Base-by-base conservation (phyloP, 2,329 filamentous ascomycete species). In the Colletotrichum kahawae region DNA sequence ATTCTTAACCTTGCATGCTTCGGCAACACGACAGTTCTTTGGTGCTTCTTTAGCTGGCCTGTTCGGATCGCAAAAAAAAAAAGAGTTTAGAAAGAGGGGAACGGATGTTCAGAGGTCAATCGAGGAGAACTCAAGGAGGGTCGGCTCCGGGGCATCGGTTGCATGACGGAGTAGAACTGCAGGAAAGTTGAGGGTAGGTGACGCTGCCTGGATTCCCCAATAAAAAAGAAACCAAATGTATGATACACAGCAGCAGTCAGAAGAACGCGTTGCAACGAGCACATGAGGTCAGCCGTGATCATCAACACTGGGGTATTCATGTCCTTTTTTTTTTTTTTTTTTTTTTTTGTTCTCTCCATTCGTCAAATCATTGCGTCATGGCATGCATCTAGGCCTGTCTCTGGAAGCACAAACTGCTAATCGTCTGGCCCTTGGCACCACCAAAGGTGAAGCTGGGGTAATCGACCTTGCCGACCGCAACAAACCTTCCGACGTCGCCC, bases 361-460 rank as follows among this genome's bases (percentile, higher is more conserved):
- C 72, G 29, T 75, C 68, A 38, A 66, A 43, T 71, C 54, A 33
- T 75, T 16, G 68, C 62, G 33, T 56, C 38, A 34, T 67, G 31
- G 51, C 68, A 38, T 68, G n/a, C 24, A 38, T 16, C 57, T 68
- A 72, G 18, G 56, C 51, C 54, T 70, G 72, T 76, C 79, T 93
- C 77, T 88, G 89, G 83, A 98, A 98, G 82, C 95, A 96, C 69
- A 98, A 83, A 74, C 94, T 98, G 80, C 93, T 96, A 54, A 98
- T 95, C 3, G 94, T 95, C 87, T 97, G 95, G 3, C 96, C 96
- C 82, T 95, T 94, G 82, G 92, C 91, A 7, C 96, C 96, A 0
- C 95, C 96, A 86, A 98, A 99, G 71, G 92, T 93, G 84, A 98
- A 98, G 67, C 92, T 94, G 27, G 92, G 94, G 84, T 98, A 98